A percentile compares a stretch with the other conserved stretches of the same genome.
phyloP scores from a whole-genome alignment of 352 stramenopile genomes.

The Phytophthora lateralis region DNA sequence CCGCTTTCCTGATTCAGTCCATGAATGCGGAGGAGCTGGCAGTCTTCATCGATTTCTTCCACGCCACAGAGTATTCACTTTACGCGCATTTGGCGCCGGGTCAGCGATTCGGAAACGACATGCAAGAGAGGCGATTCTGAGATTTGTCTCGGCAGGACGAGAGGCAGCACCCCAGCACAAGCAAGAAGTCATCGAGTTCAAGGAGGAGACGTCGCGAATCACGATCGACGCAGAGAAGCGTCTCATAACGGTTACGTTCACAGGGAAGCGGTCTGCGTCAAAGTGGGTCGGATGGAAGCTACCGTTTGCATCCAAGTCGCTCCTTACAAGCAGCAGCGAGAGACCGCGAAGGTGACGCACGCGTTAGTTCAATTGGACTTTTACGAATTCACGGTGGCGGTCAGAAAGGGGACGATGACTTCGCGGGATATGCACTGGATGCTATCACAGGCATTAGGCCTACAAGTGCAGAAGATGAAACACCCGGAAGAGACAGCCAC shows the following conservation, averaged over 20 bases:
- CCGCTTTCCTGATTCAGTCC: conserved; percentile 10
- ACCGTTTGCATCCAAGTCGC: background rate
- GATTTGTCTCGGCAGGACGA: background rate
- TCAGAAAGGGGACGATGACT: background rate
- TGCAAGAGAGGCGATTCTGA: conserved; percentile 1
- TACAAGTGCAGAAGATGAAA: conserved; percentile 2
- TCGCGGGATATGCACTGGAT: background rate
- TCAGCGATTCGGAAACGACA: background rate
- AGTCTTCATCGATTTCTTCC: conserved; percentile 1
- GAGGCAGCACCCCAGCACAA: background rate
- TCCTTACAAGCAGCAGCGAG: conserved; percentile 7
- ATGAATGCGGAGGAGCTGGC: conserved; percentile 4
- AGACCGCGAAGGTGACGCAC: background rate
- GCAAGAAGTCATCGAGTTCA: background rate
- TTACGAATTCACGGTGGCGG: background rate
- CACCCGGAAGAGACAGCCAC: background rate
- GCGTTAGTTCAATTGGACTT: conserved; percentile 1
- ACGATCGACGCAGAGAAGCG: conserved; percentile 1
- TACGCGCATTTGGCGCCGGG: conserved; percentile 13
- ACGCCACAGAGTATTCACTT: conserved; percentile 5
- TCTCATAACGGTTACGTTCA: conserved; percentile 1
- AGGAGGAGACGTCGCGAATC: background rate
- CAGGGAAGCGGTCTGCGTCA: background rate
- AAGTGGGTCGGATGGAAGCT: background rate
- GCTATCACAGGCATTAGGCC: background rate